Base-by-base conservation (phyloP, 352 stramenopile genomes). In the Hyaloperonospora arabidopsidis region DNA sequence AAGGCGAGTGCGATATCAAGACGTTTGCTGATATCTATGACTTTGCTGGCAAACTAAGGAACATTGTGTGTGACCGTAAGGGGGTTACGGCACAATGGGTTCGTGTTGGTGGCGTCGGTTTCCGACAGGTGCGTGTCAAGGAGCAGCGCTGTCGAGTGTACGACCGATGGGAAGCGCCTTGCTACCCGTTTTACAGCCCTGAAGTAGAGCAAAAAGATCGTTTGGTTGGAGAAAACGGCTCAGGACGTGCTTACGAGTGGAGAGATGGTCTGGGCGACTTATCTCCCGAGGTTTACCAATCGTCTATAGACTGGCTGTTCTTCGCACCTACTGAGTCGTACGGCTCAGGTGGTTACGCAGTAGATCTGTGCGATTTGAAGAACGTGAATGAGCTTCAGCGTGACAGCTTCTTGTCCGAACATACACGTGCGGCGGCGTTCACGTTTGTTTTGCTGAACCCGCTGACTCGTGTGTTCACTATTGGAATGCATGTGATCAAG, bases 381-480 rank as follows among this genome's bases (percentile, higher is more conserved):
- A 63, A 79, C 18, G 70, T 86, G 4, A 67, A 77, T 1, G 76
- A 87, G 17, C 54, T 95, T 23, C 69, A 84, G 32, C 61, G 67
- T 22, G 84, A 94, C 58, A 61, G 76, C 13, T 94, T 79, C 68
- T 67, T 95, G 18, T 85, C 83, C 0, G 68, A 88, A 19, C 63
- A 84, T 6, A 94, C 86, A 21, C 83, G 86, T n/a, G 81, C 85
- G 22, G 74, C 86, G 10, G 79, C 84, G 34, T 72, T 95, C 52
- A 79, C 92, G 53, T 95, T 95, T 45, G 87, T 83, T 49, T 65
- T 95, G 29, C 65, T 94, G 45, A 95, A 95, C 47, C 86, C 86
- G 0, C 68, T 91, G 32, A 94, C 86, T n/a, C 76, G 82, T n/a
- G 78, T 95, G 2, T 90, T 95, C 49, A 94, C 86, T 12, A 77